Evolutionary conservation across 352 stramenopile genomes (phyloP).

Genomic region (Pythium guiyangense): DNA sequence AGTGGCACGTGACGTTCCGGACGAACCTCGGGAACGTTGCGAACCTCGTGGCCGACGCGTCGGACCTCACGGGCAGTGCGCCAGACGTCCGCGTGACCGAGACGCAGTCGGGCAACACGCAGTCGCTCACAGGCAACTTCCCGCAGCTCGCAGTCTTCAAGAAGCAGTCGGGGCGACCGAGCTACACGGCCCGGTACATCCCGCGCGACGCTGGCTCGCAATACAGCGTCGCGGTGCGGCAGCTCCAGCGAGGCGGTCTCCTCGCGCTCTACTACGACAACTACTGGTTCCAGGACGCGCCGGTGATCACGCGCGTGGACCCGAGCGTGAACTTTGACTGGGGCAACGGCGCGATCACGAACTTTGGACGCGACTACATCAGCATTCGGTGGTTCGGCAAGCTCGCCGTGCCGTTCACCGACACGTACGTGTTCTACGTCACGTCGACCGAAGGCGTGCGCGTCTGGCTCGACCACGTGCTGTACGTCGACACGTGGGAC

Average conservation of each 20-base stretch:
- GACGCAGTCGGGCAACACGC: constrained; percentile 51
- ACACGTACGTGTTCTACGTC: constrained; percentile 93
- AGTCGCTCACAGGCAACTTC: constrained; percentile 78
- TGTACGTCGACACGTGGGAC: constrained; percentile 92
- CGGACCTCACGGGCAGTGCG: constrained; percentile 53
- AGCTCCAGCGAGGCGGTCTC: constrained; percentile 90
- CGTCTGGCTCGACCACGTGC: constrained; percentile 90
- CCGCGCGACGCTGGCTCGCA: constrained; percentile 47
- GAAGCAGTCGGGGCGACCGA: constrained; percentile 90
- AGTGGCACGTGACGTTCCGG: constrained; percentile 94
- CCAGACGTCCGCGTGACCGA: constrained; percentile 51
- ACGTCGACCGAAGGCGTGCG: constrained; percentile 89
- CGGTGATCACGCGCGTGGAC: constrained; percentile 87
- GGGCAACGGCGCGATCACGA: constrained; percentile 89
- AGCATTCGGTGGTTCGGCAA: constrained; percentile 95
- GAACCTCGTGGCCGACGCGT: constrained; percentile 42
- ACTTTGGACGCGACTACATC: constrained; percentile 93
- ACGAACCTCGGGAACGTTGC: constrained; percentile 77
- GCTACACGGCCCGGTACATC: constrained; percentile 90
- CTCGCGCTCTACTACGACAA: constrained; percentile 94
- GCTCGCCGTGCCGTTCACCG: constrained; percentile 63
- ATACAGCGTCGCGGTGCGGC: constrained; percentile 89
- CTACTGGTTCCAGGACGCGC: constrained; percentile 92
- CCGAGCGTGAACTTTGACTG: constrained; percentile 84
- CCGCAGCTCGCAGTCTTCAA: constrained; percentile 78